Base-by-base conservation (phyloP, 805 yeast genomes). In the Teunomyces lycoperdinae region DNA sequence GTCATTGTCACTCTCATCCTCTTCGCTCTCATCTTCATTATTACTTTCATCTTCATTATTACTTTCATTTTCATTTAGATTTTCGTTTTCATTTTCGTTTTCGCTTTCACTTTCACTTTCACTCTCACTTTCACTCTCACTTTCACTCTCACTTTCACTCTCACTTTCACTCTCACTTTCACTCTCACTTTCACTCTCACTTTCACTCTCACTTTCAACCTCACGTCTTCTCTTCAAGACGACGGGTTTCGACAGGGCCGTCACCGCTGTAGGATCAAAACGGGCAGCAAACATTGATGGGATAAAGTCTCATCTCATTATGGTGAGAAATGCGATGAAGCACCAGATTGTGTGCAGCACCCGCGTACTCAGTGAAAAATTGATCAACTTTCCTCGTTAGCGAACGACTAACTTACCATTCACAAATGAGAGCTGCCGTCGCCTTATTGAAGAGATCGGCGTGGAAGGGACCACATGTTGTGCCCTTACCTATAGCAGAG, bases 401-500 rank as follows among this genome's bases (percentile, higher is more conserved):
- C 20, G 17, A 28, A 6, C 38, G 44, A 45, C 38, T 30, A 17
- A 16, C 43, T n/a, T 35, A 30, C 17, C 14, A 29, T 13, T 14
- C 39, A 38, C 47, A 38, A 45, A 72, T 71, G 76, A 67, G 63
- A 56, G 66, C 72, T 11, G 58, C 73, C 10, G 45, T 68, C 42
- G 44, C 54, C 40, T 52, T 68, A 33, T 61, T 71, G 49, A 61
- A 54, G 44, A 54, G 56, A 43, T 65, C 76, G 6, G 74, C 66
- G 28, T 73, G 78, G 78, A 73, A 73, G 72, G 89, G 97, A 30
- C 99, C 99, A 2, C 86, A 85, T 59, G 85, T 94, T 51, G 98
- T 92, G 17, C 97, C 98, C 4, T 77, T 94, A 31, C 98, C 98
- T n/a, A 78, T 94, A 36, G 85, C 85, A 33, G 85, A 89, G 56